Percentiles rank a stretch among this genome's conserved stretches.
These are phyloP conservation scores for Xylaria sp. DNA, from an alignment of 2,329 filamentous ascomycete species.

Conservation along the genomic window DNA sequence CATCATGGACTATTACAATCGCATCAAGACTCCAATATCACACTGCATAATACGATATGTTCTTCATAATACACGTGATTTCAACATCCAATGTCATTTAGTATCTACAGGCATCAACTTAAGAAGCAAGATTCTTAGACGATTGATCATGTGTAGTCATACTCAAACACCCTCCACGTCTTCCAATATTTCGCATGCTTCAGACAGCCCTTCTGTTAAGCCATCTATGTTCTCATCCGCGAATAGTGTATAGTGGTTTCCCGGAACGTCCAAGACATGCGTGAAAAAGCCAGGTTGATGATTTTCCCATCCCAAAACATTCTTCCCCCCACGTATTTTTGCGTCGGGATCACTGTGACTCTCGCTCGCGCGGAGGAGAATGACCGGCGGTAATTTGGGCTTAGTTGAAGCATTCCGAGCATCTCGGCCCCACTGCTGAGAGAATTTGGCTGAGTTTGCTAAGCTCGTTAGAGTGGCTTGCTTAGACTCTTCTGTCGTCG, in stretches of 20 bases:
- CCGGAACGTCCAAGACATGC: constrained; percentile 14
- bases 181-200: constrained; percentile 23
- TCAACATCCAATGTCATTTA: not conserved
- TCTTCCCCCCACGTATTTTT: constrained; percentile 4
- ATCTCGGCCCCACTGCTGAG: constrained; percentile 21
- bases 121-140: not conserved
- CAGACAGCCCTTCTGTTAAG: constrained; percentile 15
- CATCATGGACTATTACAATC: not conserved
- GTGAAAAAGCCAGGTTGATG: constrained; percentile 1
- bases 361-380: constrained; percentile 22
- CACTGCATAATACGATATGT: too few species aligned
- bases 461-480: constrained; percentile 16
- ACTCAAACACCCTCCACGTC: not conserved
- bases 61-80: not conserved
- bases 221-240: constrained; percentile 18
- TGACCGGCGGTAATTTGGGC: constrained; percentile 11
- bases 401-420: not conserved
- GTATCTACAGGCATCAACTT: not conserved
- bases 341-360: constrained; percentile 13
- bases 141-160: not conserved
- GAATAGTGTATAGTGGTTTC: constrained; percentile 21
- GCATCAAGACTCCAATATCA: not conserved
- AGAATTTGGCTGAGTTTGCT: constrained; percentile 20
- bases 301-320: constrained; percentile 17
- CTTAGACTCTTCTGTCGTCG: constrained; percentile 28